Evolutionary conservation across 148 eudicot genomes (phyloP), one percentile per base, ranked within the genome.

Genomic region (Vaccinium corymbosum): DNA sequence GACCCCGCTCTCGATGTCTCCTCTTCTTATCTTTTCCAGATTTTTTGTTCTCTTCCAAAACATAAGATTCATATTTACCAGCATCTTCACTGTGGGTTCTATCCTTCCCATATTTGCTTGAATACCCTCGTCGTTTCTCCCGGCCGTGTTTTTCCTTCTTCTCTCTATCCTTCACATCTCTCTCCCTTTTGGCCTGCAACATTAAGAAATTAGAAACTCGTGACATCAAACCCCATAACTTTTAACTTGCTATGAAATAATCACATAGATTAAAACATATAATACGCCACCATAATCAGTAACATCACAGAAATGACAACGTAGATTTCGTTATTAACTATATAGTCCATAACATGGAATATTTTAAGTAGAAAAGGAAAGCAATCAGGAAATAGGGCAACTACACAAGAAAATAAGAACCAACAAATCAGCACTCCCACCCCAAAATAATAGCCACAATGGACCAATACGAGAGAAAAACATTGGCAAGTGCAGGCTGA

Each of bases 161-260:
- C 81, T 94, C 94, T 86, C 92, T 89, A 8, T 90, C 93, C 72
- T 93, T 91, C 59, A 77, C 87, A 13, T 87, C 89, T 85, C 81
- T 90, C 53, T 95, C 98, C 89, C 89, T 95, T 87, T 86, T 93
- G 75, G 90, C 92, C 98, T 95, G 94, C 86, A 64, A 70, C 59
- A 27, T n/a, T 13, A 50, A 73, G 32, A n/a, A 22, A 55, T 20
- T 13, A 22, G 64, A 56, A 73, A 84, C 52, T 25, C 19, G 55
- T 9, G 25, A 57, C 57, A 22, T 51, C n/a, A 27, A 56, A 79
- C 53, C 49, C 55, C 55, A 68, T 19, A 32, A 49, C 66, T 29
- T 53, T 27, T 32, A 79, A 32, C 15, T 29, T 56, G 16, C 46
- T 4, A 0, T 4, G 27, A 79, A 15, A 56, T 7, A 29, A 79